Conservation (phyloP, 192 early-diverging fungal genomes). For the Lobosporangium transversale region DNA sequence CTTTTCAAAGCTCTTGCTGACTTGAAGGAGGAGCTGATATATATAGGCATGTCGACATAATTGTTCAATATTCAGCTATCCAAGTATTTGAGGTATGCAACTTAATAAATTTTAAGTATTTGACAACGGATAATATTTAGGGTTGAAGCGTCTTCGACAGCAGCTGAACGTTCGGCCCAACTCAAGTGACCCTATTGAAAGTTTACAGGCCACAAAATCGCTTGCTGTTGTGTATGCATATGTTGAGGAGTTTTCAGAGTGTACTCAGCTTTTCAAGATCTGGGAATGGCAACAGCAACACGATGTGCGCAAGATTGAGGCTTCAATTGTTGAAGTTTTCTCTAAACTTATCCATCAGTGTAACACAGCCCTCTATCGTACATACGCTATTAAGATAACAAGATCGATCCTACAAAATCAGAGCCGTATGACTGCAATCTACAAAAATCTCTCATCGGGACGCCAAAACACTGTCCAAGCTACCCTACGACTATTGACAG, state of each 20-base stretch:
- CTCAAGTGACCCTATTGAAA: constrained; percentile 37
- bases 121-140: constrained; percentile 8
- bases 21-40: constrained; percentile 28
- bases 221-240: constrained; percentile 57
- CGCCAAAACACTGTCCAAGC: constrained; percentile 68
- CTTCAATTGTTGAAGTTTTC: constrained; percentile 69
- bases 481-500: constrained; percentile 68
- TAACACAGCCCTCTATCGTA: constrained; percentile 43
- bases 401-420: constrained; percentile 69
- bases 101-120: not conserved
- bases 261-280: constrained; percentile 63
- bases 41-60: constrained; percentile 21
- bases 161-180: constrained; percentile 50
- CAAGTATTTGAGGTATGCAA: not conserved
- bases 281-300: constrained; percentile 74
- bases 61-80: not conserved
- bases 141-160: constrained; percentile 38
- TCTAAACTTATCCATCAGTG: constrained; percentile 65
- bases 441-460: constrained; percentile 69
- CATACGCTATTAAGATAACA: constrained; percentile 54
- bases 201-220: constrained; percentile 32
- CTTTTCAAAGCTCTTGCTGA: constrained; percentile 45
- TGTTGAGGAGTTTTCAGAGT: constrained; percentile 69
- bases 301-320: constrained; percentile 63
- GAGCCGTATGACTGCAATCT: constrained; percentile 71